These are phyloP conservation scores for Chaetomiaceae sp. DNA, from an alignment of 2,329 filamentous ascomycete genomes.

Conservation along the genomic window DNA sequence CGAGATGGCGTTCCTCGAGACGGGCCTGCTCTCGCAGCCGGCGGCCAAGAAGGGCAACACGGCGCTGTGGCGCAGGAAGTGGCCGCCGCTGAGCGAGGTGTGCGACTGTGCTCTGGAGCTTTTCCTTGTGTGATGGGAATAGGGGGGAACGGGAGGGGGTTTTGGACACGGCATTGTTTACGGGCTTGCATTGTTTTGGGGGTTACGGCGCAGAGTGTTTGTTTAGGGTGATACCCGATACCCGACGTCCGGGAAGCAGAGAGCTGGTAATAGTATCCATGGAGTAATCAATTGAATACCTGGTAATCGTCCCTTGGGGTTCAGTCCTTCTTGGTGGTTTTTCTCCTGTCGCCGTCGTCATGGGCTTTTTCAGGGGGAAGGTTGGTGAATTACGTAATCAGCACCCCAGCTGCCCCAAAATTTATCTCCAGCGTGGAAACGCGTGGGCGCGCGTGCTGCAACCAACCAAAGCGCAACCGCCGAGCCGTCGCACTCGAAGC, in stretches of 20 bases:
- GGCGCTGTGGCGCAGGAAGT: slow-evolving; percentile 31
- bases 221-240: neutral
- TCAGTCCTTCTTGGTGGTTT: no score
- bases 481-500: no score
- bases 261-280: neutral
- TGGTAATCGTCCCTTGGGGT: no score
- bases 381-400: no score
- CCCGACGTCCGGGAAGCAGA: no score
- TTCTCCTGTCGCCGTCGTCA: no score
- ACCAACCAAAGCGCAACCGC: no score
- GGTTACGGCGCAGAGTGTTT: neutral
- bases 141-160: neutral
- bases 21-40: slow-evolving; percentile 31
- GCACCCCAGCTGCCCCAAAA: no score
- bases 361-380: no score
- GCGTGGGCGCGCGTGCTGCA: no score
- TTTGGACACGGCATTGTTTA: neutral
- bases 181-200: neutral
- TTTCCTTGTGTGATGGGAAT: slow-evolving; percentile 34
- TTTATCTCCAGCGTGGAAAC: no score
- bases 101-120: slow-evolving; percentile 43
- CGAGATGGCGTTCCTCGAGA: slow-evolving; percentile 54
- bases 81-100: slow-evolving; percentile 39
- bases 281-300: no score
- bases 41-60: slow-evolving; percentile 26